A percentile compares a stretch with the other conserved stretches of the same genome.
Conservation (phyloP, 2,329 filamentous ascomycete species). For the Mollisiaceae sp. region DNA sequence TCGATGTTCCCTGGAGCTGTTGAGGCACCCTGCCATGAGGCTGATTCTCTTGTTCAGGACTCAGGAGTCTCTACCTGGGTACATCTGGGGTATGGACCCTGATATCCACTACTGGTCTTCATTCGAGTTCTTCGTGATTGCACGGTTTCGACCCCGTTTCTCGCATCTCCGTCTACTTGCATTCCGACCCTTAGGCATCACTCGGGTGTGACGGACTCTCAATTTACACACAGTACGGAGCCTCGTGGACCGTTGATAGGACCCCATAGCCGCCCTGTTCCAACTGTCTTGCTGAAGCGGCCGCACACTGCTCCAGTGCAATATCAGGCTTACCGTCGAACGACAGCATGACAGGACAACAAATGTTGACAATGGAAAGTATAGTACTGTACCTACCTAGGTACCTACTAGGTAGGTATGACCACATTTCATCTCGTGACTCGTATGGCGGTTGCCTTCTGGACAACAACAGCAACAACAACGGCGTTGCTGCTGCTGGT, state of each 20-base stretch:
- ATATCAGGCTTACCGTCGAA: neutral
- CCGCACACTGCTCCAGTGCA: neutral
- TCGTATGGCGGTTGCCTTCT: neutral
- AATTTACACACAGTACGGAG: neutral
- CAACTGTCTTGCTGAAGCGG: neutral
- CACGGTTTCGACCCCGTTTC: neutral
- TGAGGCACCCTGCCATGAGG: neutral
- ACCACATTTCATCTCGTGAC: neutral
- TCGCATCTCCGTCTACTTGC: no score
- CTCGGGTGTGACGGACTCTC: neutral
- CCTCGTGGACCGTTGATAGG: neutral
- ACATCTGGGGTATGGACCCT: no score
- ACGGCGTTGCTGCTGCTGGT: neutral
- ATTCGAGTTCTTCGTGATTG: neutral
- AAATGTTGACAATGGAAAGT: no score
- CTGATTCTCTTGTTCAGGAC: neutral
- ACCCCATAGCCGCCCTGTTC: neutral
- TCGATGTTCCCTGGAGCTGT: neutral
- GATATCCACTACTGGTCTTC: no score
- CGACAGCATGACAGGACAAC: neutral
- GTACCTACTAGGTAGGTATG: no score
- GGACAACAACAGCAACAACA: neutral
- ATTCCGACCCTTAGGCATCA: no score
- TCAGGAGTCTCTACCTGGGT: no score
- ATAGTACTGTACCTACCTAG: no score